Evolutionary conservation across 495 filamentous ascomycete species (phyloP), one percentile per base, ranked within the genome.

Genomic region (Neurospora sp.): DNA sequence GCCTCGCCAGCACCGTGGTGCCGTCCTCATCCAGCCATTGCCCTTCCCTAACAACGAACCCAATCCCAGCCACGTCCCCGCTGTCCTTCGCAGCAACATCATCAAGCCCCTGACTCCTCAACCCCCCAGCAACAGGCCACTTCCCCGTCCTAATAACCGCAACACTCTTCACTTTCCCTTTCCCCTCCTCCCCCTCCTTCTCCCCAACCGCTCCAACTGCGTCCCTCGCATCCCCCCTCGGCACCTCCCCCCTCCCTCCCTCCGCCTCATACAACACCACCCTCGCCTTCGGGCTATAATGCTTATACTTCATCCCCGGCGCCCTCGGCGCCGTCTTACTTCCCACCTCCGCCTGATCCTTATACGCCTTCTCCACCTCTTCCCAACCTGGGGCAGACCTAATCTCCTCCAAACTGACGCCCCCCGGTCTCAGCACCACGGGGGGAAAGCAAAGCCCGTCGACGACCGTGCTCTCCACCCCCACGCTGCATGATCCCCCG

Each of bases 261-360:
- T 73, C 76, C n/a, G 80, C 77, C 79, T 97, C 92, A 79, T 92
- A 96, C 2, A 99, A 85, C 31, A 97, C 83, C 11, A 99, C 95
- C 39, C 86, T 90, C 19, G 96, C 96, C 78, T 91, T 92, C 0
- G 96, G 96, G 28, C 94, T 96, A 79, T 99, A 99, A 80, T 99
- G 96, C 76, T 94, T 91, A 81, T 99, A 99, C 79, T 99, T 99
- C 96, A 99, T 99, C 3, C 96, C 96, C 10, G 96, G 96, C 3
- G 95, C 94, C 72, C 91, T 88, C 7, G 96, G 95, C 31, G 85
- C 83, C 72, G 85, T 81, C 70, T 39, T 43, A 78, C 87, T 78
- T 2, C 84, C 88, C 19, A 80, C 75, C 75, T 90, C 88, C 19
- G 85, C 85, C 31, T 80, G 78, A 75, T 97, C 93, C 73, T 89